phyloP scores from a whole-genome alignment of 495 filamentous ascomycete genomes.

The Immersiella caudata region DNA sequence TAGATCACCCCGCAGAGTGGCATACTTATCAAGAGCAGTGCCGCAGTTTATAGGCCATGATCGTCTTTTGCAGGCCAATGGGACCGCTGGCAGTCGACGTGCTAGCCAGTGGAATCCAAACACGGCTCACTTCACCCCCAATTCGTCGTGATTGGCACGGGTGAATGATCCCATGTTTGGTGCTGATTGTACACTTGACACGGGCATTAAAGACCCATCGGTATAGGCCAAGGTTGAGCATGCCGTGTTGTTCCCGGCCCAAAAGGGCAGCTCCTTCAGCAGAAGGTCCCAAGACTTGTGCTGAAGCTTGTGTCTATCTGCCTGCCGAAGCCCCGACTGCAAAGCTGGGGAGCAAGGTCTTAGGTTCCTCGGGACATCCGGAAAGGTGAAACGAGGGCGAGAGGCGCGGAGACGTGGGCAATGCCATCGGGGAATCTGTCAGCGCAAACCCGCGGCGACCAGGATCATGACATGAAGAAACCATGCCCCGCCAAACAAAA shows the following conservation, averaged over 20 bases:
- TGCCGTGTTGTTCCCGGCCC: constrained; percentile 12
- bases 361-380: background rate
- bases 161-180: constrained; percentile 28
- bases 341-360: background rate
- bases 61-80: constrained; percentile 2
- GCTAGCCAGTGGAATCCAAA: constrained; percentile 8
- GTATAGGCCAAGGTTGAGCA: constrained; percentile 23
- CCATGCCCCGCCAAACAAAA: constrained; percentile 12
- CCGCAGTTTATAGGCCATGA: constrained; percentile 6
- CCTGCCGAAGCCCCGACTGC: background rate
- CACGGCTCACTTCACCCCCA: constrained; percentile 1
- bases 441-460: constrained; percentile 9
- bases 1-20: background rate
- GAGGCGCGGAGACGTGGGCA: background rate
- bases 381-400: background rate
- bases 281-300: background rate
- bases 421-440: background rate
- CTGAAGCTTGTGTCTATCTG: background rate
- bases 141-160: constrained; percentile 30
- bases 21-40: background rate
- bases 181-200: constrained; percentile 26
- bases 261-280: constrained; percentile 12
- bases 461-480: constrained; percentile 8
- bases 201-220: constrained; percentile 12
- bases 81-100: background rate